phyloP scores from a whole-genome alignment of 2,329 filamentous ascomycete genomes.

The Aspergillus viridinutans region DNA sequence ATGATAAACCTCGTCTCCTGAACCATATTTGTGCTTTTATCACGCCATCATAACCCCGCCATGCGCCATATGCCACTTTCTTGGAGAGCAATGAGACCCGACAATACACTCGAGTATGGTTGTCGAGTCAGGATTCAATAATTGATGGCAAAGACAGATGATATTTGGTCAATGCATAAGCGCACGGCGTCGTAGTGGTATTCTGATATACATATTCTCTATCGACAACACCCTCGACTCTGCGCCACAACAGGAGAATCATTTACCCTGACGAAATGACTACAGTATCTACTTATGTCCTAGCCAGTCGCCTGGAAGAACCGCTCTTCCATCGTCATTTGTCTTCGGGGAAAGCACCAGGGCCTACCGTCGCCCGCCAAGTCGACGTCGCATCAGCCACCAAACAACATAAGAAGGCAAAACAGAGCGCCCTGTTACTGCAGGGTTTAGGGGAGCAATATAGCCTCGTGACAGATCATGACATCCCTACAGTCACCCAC shows the following conservation, averaged over 20 bases:
- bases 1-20: constrained; percentile 1
- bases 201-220: not conserved
- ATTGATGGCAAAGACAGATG: too few relatives aligned
- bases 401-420: constrained; percentile 3
- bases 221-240: not conserved
- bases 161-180: too few relatives aligned
- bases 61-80: constrained; percentile 21
- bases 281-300: constrained; percentile 10
- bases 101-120: too few relatives aligned
- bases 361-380: constrained; percentile 10
- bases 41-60: constrained; percentile 32
- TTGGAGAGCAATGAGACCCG: not conserved
- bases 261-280: constrained; percentile 4
- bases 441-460: constrained; percentile 51
- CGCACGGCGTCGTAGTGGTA: too few relatives aligned
- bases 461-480: constrained; percentile 41
- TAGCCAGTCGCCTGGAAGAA: constrained; percentile 6
- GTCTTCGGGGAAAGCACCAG: not conserved
- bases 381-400: not conserved
- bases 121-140: too few relatives aligned
- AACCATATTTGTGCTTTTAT: constrained; percentile 8
- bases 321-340: constrained; percentile 4
- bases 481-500: constrained; percentile 43
- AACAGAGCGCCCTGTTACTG: constrained; percentile 49
- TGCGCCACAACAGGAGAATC: too few relatives aligned